A percentile compares a stretch with the other conserved stretches of the same genome.
Conservation (phyloP, 768 basidiomycete genomes). For the Mycena galericulata region DNA sequence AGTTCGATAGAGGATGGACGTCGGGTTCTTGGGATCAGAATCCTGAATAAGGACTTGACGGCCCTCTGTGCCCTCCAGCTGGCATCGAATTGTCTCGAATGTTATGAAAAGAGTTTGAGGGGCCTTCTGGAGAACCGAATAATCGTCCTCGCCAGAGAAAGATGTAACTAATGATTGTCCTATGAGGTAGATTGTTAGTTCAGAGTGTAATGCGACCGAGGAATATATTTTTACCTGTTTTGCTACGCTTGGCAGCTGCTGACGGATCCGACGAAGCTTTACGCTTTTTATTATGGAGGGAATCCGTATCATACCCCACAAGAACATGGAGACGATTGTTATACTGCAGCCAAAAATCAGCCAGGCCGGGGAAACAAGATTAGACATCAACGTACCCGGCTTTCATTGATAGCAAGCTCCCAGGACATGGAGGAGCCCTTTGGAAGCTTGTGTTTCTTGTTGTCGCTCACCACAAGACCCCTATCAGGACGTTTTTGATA, state of each 20-base stretch:
- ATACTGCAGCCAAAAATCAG: background rate
- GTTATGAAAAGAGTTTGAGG: background rate
- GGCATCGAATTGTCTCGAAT: background rate
- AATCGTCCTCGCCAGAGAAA: constrained; percentile 4
- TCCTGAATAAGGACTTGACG: background rate
- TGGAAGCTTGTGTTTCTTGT: constrained; percentile 6
- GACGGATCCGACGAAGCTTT: background rate
- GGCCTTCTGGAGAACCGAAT: background rate
- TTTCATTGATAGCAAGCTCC: constrained; percentile 5
- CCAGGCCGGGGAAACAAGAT: background rate
- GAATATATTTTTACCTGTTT: background rate
- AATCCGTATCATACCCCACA: background rate
- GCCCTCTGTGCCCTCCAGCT: constrained; percentile 1
- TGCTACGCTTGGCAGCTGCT: background rate
- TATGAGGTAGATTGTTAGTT: background rate
- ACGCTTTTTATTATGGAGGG: background rate
- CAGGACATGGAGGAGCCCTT: constrained; percentile 1
- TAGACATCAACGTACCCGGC: background rate
- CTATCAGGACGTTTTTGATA: background rate
- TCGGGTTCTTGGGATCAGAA: rapidly evolving
- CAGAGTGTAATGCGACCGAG: background rate
- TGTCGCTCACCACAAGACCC: background rate
- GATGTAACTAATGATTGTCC: no score
- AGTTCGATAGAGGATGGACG: no score
- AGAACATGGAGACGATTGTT: background rate